These are phyloP conservation scores for Carex arenaria DNA, from an alignment of 202 grass and related monocot genomes.

Conservation along the genomic window DNA sequence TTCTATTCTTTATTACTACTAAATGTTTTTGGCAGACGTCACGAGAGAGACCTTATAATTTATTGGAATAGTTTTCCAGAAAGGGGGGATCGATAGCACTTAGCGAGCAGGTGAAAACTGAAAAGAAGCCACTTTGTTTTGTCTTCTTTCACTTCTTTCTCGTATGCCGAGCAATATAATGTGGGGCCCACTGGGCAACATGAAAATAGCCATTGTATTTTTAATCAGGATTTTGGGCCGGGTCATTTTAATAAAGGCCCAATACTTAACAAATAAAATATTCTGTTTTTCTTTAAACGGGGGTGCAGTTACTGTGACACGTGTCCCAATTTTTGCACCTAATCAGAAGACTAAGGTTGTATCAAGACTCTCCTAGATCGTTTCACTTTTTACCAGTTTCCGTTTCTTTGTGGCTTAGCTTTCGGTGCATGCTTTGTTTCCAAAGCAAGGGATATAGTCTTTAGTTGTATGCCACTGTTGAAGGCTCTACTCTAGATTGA, in stretches of 20 bases:
- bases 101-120: not conserved
- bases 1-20: too few relatives aligned
- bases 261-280: not conserved
- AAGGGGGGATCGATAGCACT: not conserved
- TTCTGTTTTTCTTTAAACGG: not conserved
- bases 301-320: not conserved
- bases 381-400: not conserved
- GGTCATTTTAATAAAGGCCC: not conserved
- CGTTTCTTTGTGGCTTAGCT: constrained; percentile 34
- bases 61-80: too few relatives aligned
- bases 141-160: not conserved
- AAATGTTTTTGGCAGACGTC: too few relatives aligned
- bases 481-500: not conserved
- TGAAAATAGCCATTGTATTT: too few relatives aligned
- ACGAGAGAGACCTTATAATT: too few relatives aligned
- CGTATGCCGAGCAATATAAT: too few relatives aligned
- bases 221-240: not conserved
- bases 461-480: constrained; percentile 17
- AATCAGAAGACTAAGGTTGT: not conserved
- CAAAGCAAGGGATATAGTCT: constrained; percentile 60
- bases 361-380: not conserved
- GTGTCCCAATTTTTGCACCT: not conserved
- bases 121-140: not conserved
- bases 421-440: constrained; percentile 80
- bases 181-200: too few relatives aligned